phyloP scores from a whole-genome alignment of 345 rosid species.

The Noccaea caerulescens region DNA sequence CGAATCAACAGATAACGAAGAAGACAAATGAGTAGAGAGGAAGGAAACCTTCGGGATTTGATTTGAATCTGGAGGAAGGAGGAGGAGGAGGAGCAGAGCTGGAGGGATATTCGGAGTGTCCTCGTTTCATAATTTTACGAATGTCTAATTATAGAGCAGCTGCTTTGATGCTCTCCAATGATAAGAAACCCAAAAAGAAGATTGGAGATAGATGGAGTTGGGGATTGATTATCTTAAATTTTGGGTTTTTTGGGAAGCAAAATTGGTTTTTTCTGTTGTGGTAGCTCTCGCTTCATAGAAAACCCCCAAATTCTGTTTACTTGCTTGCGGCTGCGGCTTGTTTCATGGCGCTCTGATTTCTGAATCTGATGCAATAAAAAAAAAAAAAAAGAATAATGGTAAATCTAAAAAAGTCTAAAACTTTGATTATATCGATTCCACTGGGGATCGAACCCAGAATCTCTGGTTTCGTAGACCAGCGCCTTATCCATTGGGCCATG shows the following conservation, averaged over 20 bases:
- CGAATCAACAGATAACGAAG: slow-evolving; percentile 22
- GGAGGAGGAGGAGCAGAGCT: slow-evolving; percentile 69
- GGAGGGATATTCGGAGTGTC: slow-evolving; percentile 64
- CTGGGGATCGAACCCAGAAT: slow-evolving; percentile 82
- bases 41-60: slow-evolving; percentile 66
- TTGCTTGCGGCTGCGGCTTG: slow-evolving; percentile 33
- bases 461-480: slow-evolving; percentile 93
- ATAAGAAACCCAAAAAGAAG: not conserved
- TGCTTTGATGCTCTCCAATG: slow-evolving; percentile 12
- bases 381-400: not conserved
- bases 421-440: not conserved
- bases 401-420: not conserved
- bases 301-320: not conserved
- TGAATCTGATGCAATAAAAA: not conserved
- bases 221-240: not conserved
- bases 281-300: not conserved
- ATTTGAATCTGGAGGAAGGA: slow-evolving; percentile 65
- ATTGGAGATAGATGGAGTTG: not conserved
- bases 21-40: not conserved
- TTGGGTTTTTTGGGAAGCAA: slow-evolving; percentile 12
- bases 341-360: slow-evolving; percentile 15
- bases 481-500: slow-evolving; percentile 75
- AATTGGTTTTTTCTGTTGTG: not conserved
- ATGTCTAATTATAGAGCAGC: not conserved
- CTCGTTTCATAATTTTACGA: slow-evolving; percentile 69